Conservation (phyloP, 441 rosid genomes). For the Omphalea diandra region DNA sequence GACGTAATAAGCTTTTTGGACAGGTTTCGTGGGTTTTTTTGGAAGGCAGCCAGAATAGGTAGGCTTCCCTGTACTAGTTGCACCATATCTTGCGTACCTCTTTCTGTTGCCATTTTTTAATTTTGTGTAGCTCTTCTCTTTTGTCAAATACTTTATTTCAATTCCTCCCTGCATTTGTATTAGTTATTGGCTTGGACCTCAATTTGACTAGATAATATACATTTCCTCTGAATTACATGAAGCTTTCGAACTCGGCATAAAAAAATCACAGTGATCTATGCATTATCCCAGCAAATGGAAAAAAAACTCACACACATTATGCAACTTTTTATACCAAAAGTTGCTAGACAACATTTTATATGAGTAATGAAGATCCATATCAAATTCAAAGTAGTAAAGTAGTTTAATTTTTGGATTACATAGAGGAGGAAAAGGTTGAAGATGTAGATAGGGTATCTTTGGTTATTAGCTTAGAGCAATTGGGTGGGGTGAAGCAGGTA, state of each 20-base stretch:
- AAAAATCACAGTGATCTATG: neutral
- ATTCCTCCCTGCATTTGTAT: neutral
- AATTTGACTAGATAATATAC: neutral
- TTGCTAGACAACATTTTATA: neutral
- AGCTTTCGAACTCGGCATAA: too few relatives aligned
- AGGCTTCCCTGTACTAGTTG: constrained; percentile 22
- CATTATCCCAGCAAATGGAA: neutral
- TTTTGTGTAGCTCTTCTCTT: neutral
- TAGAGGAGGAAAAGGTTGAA: neutral
- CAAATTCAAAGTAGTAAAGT: neutral
- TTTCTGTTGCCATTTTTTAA: constrained; percentile 4
- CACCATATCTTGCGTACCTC: too few relatives aligned
- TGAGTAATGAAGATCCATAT: neutral
- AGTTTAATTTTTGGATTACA: neutral
- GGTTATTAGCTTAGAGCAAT: neutral
- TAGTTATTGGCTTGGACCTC: neutral
- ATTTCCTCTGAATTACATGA: neutral
- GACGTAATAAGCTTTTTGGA: constrained; percentile 14
- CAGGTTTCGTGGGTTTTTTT: constrained; percentile 92
- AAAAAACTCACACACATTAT: neutral
- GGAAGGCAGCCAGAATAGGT: constrained; percentile 99
- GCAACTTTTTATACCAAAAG: neutral
- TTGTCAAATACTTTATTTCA: neutral
- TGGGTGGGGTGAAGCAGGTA: neutral
- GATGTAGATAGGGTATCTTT: neutral